Base-by-base conservation (phyloP, 345 rosid species). In the Arabidopsis arenosa region DNA sequence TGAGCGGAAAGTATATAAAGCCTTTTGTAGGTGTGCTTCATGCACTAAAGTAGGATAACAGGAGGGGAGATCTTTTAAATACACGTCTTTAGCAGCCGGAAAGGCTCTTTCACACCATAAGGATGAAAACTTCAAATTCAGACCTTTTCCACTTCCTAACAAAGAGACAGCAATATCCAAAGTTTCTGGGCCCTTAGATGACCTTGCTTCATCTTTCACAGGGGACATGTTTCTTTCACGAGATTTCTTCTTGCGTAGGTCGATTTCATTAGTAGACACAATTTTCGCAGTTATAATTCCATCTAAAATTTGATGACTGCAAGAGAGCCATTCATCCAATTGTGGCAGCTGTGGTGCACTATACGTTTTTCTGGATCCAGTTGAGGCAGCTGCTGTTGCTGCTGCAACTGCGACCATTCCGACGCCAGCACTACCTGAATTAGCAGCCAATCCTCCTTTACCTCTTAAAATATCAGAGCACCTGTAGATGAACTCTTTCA, bases 401-500 rank as follows among this genome's bases (percentile, higher is more conserved):
- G 95, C 95, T 61, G 97, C 97, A 70, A 80, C 90, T 58, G 97
- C 96, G 52, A 87, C 92, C 96, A 88, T 89, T 63, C 97, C 95
- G 62, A 81, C 90, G 26, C 89, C 97, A 79, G 88, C 85, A 73
- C 82, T 80, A 60, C 79, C 86, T 35, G 84, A 35, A 68, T 82
- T 79, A 37, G 80, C 64, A 56, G 82, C 84, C 72, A 77, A 63
- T 56, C 91, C 97, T 57, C 93, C 96, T 86, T 85, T 86, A 55
- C 96, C 96, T 80, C 97, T 85, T 83, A 89, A 77, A 69, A 88
- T 81, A 80, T 89, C 97, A 68, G 87, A 82, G 59, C 89, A 92
- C 77, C 86, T 78, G 71, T 77, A 78, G 55, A 92, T 84, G 80
- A 92, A 92, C 60, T 92, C 97, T 82, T 87, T 92, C 70, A 92